Conservation (phyloP, 257 asterid species). For the Knoxia roxburghii region DNA sequence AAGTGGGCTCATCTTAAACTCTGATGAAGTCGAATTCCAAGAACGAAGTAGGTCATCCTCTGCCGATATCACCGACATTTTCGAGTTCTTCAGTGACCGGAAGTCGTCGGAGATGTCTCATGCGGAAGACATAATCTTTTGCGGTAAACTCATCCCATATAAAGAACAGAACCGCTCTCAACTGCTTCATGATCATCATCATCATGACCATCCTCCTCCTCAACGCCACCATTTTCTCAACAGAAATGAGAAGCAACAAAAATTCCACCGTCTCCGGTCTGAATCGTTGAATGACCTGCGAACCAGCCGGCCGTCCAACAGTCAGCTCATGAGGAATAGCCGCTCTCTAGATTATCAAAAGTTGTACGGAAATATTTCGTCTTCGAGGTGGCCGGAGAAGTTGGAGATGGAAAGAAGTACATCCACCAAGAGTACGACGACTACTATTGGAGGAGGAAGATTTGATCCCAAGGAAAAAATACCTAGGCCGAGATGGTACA, state of each 20-base stretch:
- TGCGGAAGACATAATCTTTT: slow-evolving; percentile 58
- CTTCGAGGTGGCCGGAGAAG: slow-evolving; percentile 19
- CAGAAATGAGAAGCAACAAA: neutral
- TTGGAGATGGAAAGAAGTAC: slow-evolving; percentile 12
- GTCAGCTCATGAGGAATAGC: slow-evolving; percentile 33
- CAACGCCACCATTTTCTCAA: neutral
- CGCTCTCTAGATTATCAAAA: slow-evolving; percentile 37
- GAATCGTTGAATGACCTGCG: slow-evolving; percentile 16
- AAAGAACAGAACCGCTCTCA: too few relatives aligned
- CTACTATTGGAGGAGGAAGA: neutral
- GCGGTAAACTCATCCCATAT: slow-evolving; percentile 52
- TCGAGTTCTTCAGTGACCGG: slow-evolving; percentile 48
- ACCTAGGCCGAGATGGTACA: slow-evolving; percentile 37
- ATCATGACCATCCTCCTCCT: neutral
- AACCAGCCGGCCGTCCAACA: neutral
- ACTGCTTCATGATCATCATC: slow-evolving; percentile 1
- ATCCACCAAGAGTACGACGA: slow-evolving; percentile 5
- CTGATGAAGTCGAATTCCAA: slow-evolving; percentile 14
- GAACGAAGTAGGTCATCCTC: slow-evolving; percentile 27
- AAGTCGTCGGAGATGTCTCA: slow-evolving; percentile 37
- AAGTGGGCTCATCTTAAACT: slow-evolving; percentile 12
- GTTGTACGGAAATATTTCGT: slow-evolving; percentile 22
- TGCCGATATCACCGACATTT: slow-evolving; percentile 50
- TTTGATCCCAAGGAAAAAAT: slow-evolving; percentile 7
- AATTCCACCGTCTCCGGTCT: slow-evolving; percentile 11